A percentile compares a stretch with the other conserved stretches of the same genome.
Conservation (phyloP, 1,284 basidiomycete genomes). For the Sphagnurus paluster region DNA sequence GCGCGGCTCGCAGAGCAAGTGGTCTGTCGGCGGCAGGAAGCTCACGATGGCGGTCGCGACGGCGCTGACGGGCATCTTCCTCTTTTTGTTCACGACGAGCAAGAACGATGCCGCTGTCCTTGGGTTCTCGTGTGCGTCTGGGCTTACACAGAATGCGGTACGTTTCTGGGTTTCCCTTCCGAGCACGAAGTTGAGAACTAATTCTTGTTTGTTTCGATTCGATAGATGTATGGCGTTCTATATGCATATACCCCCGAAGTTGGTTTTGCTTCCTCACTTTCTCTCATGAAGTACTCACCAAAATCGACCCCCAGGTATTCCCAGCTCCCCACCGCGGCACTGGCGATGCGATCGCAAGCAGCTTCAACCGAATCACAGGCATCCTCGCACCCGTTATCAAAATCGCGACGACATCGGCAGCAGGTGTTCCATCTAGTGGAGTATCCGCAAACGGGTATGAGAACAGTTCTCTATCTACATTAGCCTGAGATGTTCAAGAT, state of each 20-base stretch:
- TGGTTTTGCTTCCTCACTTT: background rate
- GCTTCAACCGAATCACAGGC: slow-evolving; percentile 57
- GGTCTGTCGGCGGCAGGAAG: slow-evolving; percentile 48
- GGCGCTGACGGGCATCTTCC: slow-evolving; percentile 51
- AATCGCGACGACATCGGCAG: slow-evolving; percentile 39
- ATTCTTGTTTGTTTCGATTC: no score
- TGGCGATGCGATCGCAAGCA: slow-evolving; percentile 57
- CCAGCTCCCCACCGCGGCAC: slow-evolving; percentile 65
- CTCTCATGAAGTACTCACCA: no score
- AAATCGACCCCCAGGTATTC: slow-evolving; percentile 35
- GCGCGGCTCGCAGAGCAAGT: slow-evolving; percentile 27
- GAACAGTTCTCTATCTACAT: background rate
- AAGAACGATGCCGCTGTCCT: slow-evolving; percentile 45
- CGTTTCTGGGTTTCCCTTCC: no score
- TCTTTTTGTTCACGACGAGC: slow-evolving; percentile 64
- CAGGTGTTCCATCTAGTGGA: slow-evolving; percentile 24
- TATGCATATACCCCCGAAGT: slow-evolving; percentile 66
- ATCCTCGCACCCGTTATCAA: slow-evolving; percentile 59
- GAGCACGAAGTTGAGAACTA: no score
- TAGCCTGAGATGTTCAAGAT: background rate
- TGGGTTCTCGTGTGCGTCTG: slow-evolving; percentile 54
- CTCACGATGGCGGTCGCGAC: slow-evolving; percentile 53
- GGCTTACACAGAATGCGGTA: slow-evolving; percentile 46
- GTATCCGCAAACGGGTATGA: slow-evolving; percentile 36
- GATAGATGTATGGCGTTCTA: slow-evolving; percentile 59